Percentiles rank a stretch among this genome's conserved stretches.
Evolutionary conservation across 163 green algal genomes (phyloP).

Genomic region (Scenedesmus sp.): DNA sequence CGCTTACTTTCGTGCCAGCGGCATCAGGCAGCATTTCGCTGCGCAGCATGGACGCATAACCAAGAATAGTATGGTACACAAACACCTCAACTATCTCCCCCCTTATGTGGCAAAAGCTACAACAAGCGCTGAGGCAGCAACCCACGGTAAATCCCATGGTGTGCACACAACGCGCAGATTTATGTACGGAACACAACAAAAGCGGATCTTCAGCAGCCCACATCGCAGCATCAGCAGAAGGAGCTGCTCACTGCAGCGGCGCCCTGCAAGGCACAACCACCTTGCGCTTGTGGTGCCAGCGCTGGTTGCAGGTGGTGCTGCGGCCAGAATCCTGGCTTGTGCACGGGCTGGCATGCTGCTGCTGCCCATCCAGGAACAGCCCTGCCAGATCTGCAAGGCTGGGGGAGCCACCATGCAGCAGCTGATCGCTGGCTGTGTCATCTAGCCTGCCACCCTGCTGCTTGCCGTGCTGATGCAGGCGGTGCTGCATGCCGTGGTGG

Average conservation of each 20-base stretch:
- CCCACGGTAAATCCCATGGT: not conserved
- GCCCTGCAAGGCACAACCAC: conserved; percentile 17
- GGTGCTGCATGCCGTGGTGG: conserved; percentile 3
- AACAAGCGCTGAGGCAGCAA: not conserved
- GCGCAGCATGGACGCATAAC: no score
- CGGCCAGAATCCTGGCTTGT: conserved; percentile 35
- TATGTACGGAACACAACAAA: not conserved
- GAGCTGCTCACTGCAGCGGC: conserved; percentile 25
- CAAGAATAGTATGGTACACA: not conserved
- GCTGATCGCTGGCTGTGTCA: conserved; percentile 39
- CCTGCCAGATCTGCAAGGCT: not conserved
- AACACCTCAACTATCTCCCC: not conserved
- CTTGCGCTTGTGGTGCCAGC: conserved; percentile 50
- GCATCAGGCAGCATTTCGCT: not conserved
- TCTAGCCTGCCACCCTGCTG: conserved; percentile 27
- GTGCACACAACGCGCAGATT: not conserved
- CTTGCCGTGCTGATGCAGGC: conserved; percentile 21
- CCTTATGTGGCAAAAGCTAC: not conserved
- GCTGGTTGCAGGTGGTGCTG: conserved; percentile 53
- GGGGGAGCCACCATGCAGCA: not conserved
- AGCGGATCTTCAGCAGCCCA: not conserved
- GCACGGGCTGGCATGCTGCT: conserved; percentile 35
- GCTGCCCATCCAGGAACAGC: not conserved
- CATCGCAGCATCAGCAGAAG: not conserved
- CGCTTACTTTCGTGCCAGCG: not conserved